Evolutionary conservation across 306 rosid genomes (phyloP).

Genomic region (Cercis canadensis): DNA sequence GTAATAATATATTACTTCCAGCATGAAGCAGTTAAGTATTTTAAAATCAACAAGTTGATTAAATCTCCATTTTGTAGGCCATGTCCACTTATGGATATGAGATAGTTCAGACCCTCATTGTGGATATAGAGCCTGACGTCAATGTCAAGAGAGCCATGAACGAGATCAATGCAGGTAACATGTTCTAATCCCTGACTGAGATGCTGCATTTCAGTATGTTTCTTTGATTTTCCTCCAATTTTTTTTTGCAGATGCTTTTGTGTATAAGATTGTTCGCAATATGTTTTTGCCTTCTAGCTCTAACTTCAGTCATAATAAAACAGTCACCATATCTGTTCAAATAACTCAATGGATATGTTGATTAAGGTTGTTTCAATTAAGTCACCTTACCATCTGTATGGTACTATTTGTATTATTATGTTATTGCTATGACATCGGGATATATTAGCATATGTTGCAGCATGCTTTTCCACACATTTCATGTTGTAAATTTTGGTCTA

Average conservation of each 20-base stretch:
- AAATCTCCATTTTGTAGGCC: slow-evolving; percentile 48
- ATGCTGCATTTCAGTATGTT: not conserved
- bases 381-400: too few relatives aligned
- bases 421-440: too few relatives aligned
- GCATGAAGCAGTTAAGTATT: slow-evolving; percentile 2
- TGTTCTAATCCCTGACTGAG: slow-evolving; percentile 8
- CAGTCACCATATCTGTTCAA: not conserved
- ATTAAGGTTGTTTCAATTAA: not conserved
- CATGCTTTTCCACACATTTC: not conserved
- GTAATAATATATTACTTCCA: not conserved
- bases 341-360: not conserved
- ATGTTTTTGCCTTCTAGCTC: not conserved
- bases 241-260: slow-evolving; percentile 16
- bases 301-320: too few relatives aligned
- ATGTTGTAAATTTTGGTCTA: slow-evolving; percentile 9
- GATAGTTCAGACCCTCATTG: slow-evolving; percentile 76
- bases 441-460: not conserved
- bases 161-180: slow-evolving; percentile 75
- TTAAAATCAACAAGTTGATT: slow-evolving; percentile 15
- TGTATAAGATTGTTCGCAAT: not conserved
- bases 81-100: slow-evolving; percentile 70
- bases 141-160: slow-evolving; percentile 76
- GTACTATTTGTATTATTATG: not conserved
- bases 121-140: slow-evolving; percentile 65
- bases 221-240: slow-evolving; percentile 1